These are phyloP conservation scores for Aspergillus awamori DNA, from an alignment of 2,329 filamentous ascomycete species.

Conservation along the genomic window DNA sequence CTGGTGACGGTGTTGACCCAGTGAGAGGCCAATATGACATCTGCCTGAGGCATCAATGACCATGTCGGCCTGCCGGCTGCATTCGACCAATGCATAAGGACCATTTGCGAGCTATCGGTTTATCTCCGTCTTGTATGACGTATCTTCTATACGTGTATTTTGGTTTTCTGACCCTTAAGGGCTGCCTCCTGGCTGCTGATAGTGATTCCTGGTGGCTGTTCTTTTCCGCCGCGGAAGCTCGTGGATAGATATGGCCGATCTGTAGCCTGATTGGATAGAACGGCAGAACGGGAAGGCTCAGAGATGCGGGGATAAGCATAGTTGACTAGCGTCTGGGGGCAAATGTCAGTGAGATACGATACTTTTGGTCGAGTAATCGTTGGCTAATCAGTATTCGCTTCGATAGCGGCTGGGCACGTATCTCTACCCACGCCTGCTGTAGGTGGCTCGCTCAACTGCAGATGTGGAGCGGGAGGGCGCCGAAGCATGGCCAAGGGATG, in stretches of 20 bases:
- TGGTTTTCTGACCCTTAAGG: neutral
- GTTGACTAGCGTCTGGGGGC: constrained; percentile 4
- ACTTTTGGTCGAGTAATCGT: neutral
- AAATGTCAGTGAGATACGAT: neutral
- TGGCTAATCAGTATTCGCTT: neutral
- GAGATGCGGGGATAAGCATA: constrained; percentile 7
- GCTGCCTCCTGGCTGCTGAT: neutral
- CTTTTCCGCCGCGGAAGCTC: neutral
- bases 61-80: neutral
- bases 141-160: neutral
- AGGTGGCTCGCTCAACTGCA: neutral
- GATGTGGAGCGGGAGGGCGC: neutral
- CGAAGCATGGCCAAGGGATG: neutral
- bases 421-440: neutral
- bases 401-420: neutral
- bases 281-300: neutral
- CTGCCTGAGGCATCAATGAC: neutral
- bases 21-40: neutral
- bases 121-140: neutral
- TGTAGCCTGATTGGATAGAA: neutral
- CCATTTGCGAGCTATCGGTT: neutral
- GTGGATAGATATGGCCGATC: constrained; percentile 1
- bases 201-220: neutral
- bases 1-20: neutral
- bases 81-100: neutral